Base-by-base conservation (phyloP, 2,329 filamentous ascomycete species). In the Diaporthe destruens region DNA sequence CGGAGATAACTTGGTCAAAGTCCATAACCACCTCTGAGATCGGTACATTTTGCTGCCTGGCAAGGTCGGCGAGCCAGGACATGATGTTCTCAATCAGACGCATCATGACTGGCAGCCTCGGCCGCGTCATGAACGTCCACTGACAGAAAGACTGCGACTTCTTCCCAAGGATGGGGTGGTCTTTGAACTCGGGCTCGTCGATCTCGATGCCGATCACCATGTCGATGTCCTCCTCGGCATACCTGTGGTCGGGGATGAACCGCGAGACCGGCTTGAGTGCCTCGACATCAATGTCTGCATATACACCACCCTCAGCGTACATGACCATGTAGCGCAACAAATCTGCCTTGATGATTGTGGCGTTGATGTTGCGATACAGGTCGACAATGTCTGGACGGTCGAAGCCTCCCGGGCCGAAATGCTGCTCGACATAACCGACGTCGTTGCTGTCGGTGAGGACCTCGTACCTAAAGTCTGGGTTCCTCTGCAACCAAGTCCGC, bases 51-150 rank as follows among this genome's bases (percentile, higher is more conserved):
- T 94, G 91, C 73, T 89, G 80, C 63, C 82, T 82, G 2, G 91
- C 87, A 3, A 93, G 85, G 0, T 85, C 86, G 36, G 88, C 86
- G 65, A 93, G 84, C 91, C 91, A 93, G 0, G 82, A 79, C 80
- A 93, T 87, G 78, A 93, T 93, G 77, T 91, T 89, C 78, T 93
- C 90, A 59, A 93, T 87, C 4, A 94, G 85, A 42, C 84, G 83
- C 80, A 93, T 84, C 90, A 94, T 93, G 71, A 93, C 90, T 1
- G 90, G 90, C 34, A 91, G 86, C 23, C 85, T 84, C 0, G 92
- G 91, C 78, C 93, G 92, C 76, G 88, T 88, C 83, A 92, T 91
- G 77, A 93, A 92, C 0, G 92, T 93, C 92, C 92, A 94, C 78
- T 93, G 92, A 79, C 91, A 93, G 79, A 94, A 93, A 0, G 91